Conservation (phyloP, 2,329 filamentous ascomycete species). For the Fusarium pseudograminearum region DNA sequence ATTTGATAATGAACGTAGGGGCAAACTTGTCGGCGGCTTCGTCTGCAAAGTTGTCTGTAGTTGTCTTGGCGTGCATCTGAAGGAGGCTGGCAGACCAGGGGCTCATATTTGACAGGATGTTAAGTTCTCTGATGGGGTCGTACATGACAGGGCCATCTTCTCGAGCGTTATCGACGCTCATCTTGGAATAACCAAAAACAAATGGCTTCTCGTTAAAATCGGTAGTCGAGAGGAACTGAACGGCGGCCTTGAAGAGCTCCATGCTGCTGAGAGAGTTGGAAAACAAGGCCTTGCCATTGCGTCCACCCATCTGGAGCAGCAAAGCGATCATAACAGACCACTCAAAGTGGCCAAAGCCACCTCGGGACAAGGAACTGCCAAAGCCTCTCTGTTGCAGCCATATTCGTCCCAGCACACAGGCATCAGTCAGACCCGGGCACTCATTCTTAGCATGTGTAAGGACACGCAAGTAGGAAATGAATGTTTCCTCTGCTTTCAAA, state of each 20-base stretch:
- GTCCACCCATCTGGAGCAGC: conserved; percentile 80
- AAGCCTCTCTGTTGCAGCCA: conserved; percentile 94
- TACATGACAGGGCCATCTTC: conserved; percentile 77
- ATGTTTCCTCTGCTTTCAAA: conserved; percentile 80
- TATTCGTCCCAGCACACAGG: conserved; percentile 84
- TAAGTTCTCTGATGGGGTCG: conserved; percentile 79
- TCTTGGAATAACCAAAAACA: conserved; percentile 56
- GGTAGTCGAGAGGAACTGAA: conserved; percentile 85
- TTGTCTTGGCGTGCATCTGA: conserved; percentile 78
- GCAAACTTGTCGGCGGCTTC: conserved; percentile 83
- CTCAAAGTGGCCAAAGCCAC: conserved; percentile 94
- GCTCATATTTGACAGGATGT: conserved; percentile 91
- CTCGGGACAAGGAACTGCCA: conserved; percentile 72
- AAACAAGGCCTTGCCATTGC: conserved; percentile 76
- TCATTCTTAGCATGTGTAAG: conserved; percentile 76
- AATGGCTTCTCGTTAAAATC: conserved; percentile 78
- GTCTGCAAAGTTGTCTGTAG: conserved; percentile 80
- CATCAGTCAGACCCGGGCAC: conserved; percentile 81
- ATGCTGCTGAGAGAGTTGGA: conserved; percentile 88
- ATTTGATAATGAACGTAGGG: conserved; percentile 79
- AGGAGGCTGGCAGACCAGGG: conserved; percentile 83
- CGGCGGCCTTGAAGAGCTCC: conserved; percentile 91
- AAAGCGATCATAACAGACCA: conserved; percentile 86
- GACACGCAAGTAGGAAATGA: conserved; percentile 79
- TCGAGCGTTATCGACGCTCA: conserved; percentile 53